phyloP scores from a whole-genome alignment of 2,329 filamentous ascomycete genomes.

The Sporothrix mexicana region DNA sequence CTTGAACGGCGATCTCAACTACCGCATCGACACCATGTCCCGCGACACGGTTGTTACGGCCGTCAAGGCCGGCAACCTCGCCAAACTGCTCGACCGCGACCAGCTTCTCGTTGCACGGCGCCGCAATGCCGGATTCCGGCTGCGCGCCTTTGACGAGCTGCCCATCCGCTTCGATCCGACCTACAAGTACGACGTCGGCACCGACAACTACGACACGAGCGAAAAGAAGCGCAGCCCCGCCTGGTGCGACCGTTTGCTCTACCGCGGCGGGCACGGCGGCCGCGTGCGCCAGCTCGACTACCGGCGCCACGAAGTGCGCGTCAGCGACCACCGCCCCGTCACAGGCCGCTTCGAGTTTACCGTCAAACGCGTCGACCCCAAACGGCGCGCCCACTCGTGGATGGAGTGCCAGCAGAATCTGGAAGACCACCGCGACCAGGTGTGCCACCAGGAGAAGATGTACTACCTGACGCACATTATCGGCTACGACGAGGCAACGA shows the following conservation, averaged over 20 bases:
- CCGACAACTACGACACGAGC: slow-evolving; percentile 89
- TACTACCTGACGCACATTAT: slow-evolving; percentile 58
- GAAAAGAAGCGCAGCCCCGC: slow-evolving; percentile 94
- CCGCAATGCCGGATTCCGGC: slow-evolving; percentile 85
- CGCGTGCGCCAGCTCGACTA: slow-evolving; percentile 89
- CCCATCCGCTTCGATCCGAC: slow-evolving; percentile 93
- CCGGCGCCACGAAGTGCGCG: slow-evolving; percentile 82
- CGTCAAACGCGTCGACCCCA: slow-evolving; percentile 78
- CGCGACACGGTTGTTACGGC: slow-evolving; percentile 90
- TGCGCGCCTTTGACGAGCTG: slow-evolving; percentile 88
- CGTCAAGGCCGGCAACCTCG: slow-evolving; percentile 78
- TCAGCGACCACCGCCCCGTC: slow-evolving; percentile 92
- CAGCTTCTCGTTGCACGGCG: slow-evolving; percentile 88
- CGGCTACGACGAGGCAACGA: slow-evolving; percentile 61
- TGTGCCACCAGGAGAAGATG: slow-evolving; percentile 71
- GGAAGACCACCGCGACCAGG: slow-evolving; percentile 70
- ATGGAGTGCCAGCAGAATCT: slow-evolving; percentile 77
- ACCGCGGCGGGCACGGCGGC: slow-evolving; percentile 66
- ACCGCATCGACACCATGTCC: slow-evolving; percentile 96
- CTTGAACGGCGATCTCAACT: slow-evolving; percentile 94
- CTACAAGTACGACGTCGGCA: slow-evolving; percentile 98
- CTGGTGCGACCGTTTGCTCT: slow-evolving; percentile 96
- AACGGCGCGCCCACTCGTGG: slow-evolving; percentile 69
- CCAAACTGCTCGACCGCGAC: slow-evolving; percentile 88
- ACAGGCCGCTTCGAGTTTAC: slow-evolving; percentile 82